Evolutionary conservation across 176 grass and related monocot genomes (phyloP).

Genomic region (Cenchrus purpureus): DNA sequence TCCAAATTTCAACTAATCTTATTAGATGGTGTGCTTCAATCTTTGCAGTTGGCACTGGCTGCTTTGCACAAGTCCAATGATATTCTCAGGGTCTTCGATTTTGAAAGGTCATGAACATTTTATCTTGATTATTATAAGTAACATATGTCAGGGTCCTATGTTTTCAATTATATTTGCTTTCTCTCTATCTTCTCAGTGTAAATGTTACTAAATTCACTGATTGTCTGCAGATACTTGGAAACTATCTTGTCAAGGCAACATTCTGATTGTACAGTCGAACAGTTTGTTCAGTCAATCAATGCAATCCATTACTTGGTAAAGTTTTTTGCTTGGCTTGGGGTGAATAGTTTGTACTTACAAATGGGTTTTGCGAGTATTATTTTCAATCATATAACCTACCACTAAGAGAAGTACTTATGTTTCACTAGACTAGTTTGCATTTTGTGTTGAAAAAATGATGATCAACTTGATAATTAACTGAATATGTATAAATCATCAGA

Average conservation of each 20-base stretch:
- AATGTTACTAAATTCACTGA: slow-evolving; percentile 31
- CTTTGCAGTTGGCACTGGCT: slow-evolving; percentile 89
- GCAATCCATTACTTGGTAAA: slow-evolving; percentile 78
- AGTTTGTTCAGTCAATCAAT: slow-evolving; percentile 61
- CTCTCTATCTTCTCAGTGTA: slow-evolving; percentile 4
- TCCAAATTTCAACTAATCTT: slow-evolving; percentile 1
- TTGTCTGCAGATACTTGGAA: slow-evolving; percentile 81
- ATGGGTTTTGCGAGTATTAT: background rate
- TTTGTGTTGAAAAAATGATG: background rate
- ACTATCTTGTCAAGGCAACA: slow-evolving; percentile 62
- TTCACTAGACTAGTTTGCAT: slow-evolving; percentile 1
- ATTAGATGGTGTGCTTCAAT: slow-evolving; percentile 16
- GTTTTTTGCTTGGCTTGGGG: background rate
- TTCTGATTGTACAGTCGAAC: slow-evolving; percentile 51
- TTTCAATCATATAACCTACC: background rate
- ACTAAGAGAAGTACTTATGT: slow-evolving; percentile 2
- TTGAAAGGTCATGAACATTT: slow-evolving; percentile 67
- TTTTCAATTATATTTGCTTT: slow-evolving; percentile 33
- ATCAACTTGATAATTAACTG: too few species aligned
- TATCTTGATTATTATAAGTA: slow-evolving; percentile 35
- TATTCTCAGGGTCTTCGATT: slow-evolving; percentile 65
- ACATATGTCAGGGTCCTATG: background rate
- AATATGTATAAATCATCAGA: too few species aligned
- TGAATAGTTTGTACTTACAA: background rate
- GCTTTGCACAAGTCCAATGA: slow-evolving; percentile 77